Evolutionary conservation across 495 filamentous ascomycete genomes (phyloP).

Genomic region (Penicillium manginii): DNA sequence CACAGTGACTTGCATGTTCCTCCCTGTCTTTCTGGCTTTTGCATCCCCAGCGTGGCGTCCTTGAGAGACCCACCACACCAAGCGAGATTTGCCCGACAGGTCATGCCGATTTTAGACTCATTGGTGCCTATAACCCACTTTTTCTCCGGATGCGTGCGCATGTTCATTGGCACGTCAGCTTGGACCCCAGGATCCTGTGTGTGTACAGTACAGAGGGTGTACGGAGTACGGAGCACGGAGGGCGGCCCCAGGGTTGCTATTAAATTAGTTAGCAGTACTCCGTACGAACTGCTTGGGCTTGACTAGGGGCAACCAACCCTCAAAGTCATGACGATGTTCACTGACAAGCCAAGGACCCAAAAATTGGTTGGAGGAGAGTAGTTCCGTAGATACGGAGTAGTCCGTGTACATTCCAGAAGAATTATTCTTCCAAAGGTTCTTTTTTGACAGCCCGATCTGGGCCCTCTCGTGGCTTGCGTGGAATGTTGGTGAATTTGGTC

Average conservation of each 20-base stretch:
- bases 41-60: constrained; percentile 24
- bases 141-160: constrained; percentile 30
- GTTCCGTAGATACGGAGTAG: too few species aligned
- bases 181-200: constrained; percentile 31
- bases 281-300: constrained; percentile 22
- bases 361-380: neutral
- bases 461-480: constrained; percentile 2
- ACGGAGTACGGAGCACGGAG: neutral
- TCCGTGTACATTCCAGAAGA: neutral
- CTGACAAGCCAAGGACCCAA: neutral
- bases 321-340: constrained; percentile 35
- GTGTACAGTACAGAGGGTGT: constrained; percentile 19
- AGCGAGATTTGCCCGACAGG: constrained; percentile 21
- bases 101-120: constrained; percentile 21
- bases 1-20: constrained; percentile 14
- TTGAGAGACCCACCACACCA: constrained; percentile 18
- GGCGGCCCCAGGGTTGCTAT: constrained; percentile 13
- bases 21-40: neutral
- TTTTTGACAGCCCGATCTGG: constrained; percentile 6
- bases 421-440: neutral
- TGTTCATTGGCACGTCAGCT: constrained; percentile 32
- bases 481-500: neutral
- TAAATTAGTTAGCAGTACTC: neutral
- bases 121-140: constrained; percentile 29
- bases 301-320: constrained; percentile 29